phyloP scores from a whole-genome alignment of 2,329 filamentous ascomycete genomes.

The Ascochyta rabiei region DNA sequence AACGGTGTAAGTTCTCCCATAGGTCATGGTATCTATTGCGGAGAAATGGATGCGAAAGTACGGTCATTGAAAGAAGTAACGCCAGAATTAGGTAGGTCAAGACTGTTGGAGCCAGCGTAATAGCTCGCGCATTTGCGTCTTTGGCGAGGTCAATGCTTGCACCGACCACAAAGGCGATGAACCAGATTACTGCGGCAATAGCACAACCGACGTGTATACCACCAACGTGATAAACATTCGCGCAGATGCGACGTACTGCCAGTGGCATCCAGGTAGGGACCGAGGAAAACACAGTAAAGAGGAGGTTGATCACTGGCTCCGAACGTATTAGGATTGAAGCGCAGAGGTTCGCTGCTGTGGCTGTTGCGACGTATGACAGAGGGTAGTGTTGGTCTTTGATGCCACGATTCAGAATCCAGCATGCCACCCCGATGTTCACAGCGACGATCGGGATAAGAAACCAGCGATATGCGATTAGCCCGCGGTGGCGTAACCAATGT shows the following conservation, averaged over 20 bases:
- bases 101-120: slow-evolving; percentile 31
- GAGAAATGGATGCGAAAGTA: slow-evolving; percentile 39
- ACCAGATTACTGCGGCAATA: slow-evolving; percentile 50
- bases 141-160: slow-evolving; percentile 42
- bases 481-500: slow-evolving; percentile 40
- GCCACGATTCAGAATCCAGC: slow-evolving; percentile 34
- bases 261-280: slow-evolving; percentile 41
- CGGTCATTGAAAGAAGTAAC: slow-evolving; percentile 39
- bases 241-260: slow-evolving; percentile 38
- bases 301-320: slow-evolving; percentile 46
- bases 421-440: slow-evolving; percentile 36
- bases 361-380: slow-evolving; percentile 39
- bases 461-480: slow-evolving; percentile 40
- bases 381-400: slow-evolving; percentile 31
- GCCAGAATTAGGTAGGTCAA: slow-evolving; percentile 42
- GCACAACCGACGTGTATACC: slow-evolving; percentile 48
- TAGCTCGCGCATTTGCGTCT: slow-evolving; percentile 20
- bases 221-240: slow-evolving; percentile 46
- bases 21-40: slow-evolving; percentile 43
- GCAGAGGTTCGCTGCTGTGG: slow-evolving; percentile 47
- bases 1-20: slow-evolving; percentile 47
- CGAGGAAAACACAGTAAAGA: slow-evolving; percentile 45
- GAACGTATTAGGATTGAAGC: slow-evolving; percentile 43
- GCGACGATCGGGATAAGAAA: slow-evolving; percentile 39
- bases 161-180: slow-evolving; percentile 51